Conservation (phyloP, 2,329 filamentous ascomycete genomes). For the Byssothecium circinans region DNA sequence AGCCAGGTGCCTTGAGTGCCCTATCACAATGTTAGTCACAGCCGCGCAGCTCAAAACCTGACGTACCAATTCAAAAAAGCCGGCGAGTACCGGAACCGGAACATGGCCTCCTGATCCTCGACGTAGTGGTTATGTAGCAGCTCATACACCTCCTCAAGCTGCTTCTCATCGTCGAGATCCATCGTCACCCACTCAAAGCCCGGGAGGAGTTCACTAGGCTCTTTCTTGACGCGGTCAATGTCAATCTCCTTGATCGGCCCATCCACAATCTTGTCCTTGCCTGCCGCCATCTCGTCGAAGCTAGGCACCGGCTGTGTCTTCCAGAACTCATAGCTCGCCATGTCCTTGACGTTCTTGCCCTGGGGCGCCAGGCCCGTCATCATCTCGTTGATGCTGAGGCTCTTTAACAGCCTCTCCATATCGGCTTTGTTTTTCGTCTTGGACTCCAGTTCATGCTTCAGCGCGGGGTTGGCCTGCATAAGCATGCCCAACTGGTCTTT, state of each 20-base stretch:
- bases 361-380: constrained; percentile 74
- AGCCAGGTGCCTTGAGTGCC: constrained; percentile 92
- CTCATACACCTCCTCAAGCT: constrained; percentile 87
- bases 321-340: constrained; percentile 99
- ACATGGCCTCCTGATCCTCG: constrained; percentile 95
- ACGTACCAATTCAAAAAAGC: constrained; percentile 84
- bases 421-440: constrained; percentile 31
- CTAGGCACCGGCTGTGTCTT: constrained; percentile 91
- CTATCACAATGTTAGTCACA: constrained; percentile 48
- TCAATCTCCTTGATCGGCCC: constrained; percentile 83
- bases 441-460: constrained; percentile 41
- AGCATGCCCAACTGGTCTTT: constrained; percentile 43
- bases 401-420: constrained; percentile 56
- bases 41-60: neutral
- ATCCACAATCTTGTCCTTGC: constrained; percentile 59
- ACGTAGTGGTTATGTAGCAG: constrained; percentile 93
- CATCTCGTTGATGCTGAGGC: constrained; percentile 69
- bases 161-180: constrained; percentile 75
- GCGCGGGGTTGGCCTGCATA: constrained; percentile 42
- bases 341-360: constrained; percentile 91
- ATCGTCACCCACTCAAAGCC: constrained; percentile 95
- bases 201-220: constrained; percentile 69
- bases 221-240: constrained; percentile 75
- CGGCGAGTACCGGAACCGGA: constrained; percentile 93
- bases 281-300: constrained; percentile 60